Base-by-base conservation (phyloP, 2,329 filamentous ascomycete genomes). In the Colletotrichum navitas region DNA sequence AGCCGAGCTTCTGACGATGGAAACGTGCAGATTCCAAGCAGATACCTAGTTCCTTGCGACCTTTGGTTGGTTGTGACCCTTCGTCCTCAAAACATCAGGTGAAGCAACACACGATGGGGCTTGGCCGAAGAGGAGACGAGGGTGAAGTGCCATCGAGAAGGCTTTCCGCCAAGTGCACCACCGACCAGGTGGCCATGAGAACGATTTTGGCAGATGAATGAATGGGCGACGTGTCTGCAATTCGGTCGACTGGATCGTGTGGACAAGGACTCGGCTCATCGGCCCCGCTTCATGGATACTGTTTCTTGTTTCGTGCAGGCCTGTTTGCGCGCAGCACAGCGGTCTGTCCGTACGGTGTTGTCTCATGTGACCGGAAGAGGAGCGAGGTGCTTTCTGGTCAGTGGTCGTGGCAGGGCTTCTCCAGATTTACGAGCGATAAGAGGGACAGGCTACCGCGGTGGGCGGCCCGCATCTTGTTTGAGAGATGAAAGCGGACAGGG, bases 111-210 rank as follows among this genome's bases (percentile, higher is more conserved):
- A 52, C 24, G 49, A 56, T 56, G 49, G 34, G 26, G 24, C n/a
- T 52, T 67, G 49, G 51, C 68, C 68, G 51, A 71, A 67, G 64
- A 56, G 39, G 56, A 63, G 68, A 71, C 43, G 63, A 56, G 18
- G 18, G 14, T 39, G 43, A 34, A 24, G n/a, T 45, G 12, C n/a
- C 24, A 8, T 10, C 49, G 43, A 24, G 24, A 12, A n/a, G 8
- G 24, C 21, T n/a, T 26, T 52, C 36, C 7, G 24, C n/a, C 45
- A 11, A 51, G 8, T 16, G 11, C 12, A 39, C 29, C 36, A 24
- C 29, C 29, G n/a, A 45, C 6, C 21, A 39, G 29, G 49, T n/a
- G 21, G 36, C 29, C 12, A 26, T 18, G 63, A 47, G 32, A 34
- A 43, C 18, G 36, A 11, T 41, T 32, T 12, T 49, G 18, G 55